Evolutionary conservation across 2,329 filamentous ascomycete species (phyloP), one percentile per base, ranked within the genome.

Genomic region (Claviceps sorghi): DNA sequence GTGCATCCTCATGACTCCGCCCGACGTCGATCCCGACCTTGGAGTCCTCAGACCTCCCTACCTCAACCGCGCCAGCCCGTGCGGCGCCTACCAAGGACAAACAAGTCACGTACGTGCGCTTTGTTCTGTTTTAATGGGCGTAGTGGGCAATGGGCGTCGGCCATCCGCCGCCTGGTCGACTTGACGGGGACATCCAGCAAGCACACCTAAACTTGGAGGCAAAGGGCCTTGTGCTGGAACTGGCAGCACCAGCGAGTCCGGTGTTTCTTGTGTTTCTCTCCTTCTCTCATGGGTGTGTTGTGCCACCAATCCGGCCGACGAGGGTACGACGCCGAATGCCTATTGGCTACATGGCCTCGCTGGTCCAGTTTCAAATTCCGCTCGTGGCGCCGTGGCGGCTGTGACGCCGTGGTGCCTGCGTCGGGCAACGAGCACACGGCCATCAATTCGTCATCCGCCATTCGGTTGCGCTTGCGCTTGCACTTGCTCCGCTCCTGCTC

Each of bases 361-460:
- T 44, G n/a, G 26, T 40, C 19, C 45, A n/a, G 51, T 52, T 52
- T 49, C 46, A 49, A 29, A 32, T 30, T 40, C 19, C 29, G n/a
- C 36, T 48, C 43, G 45, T 52, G 43, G 50, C 45, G 50, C 49
- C 15, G 21, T 22, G 8, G 21, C 26, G 42, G 42, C 42, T 44
- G 21, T 22, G 21, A 8, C 42, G 13, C 22, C 15, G 22, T 44
- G 42, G 21, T 44, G 34, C 34, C 42, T 45, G 50, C 50, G 19
- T 51, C 29, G 34, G 50, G 19, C 30, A 15, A 29, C 36, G 36
- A 15, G 15, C n/a, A 38, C 36, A 38, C 15, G 42, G 22, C 13
- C 42, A 17, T 17, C 22, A 15, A 8, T 43, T 30, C 26, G 15
- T 48, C 50, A 36, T 22, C 50, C 50, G 48, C 50, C 50, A 48